Base-by-base conservation (phyloP, 768 basidiomycete genomes). In the Cystobasidiopsis lactophilus region DNA sequence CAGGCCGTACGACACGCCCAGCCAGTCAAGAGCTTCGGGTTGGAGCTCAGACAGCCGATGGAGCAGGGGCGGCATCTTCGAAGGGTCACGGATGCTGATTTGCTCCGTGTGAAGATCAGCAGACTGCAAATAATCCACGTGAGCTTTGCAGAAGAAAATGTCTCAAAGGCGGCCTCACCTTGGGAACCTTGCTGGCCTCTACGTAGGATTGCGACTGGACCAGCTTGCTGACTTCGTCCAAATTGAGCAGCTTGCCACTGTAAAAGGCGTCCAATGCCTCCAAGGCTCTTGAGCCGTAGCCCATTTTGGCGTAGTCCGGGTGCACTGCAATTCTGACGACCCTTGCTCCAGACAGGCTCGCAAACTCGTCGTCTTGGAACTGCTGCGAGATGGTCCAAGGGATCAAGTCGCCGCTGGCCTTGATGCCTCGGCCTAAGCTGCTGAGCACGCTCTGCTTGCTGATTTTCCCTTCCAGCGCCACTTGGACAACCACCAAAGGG, bases 261-360 rank as follows among this genome's bases (percentile, higher is more conserved):
- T 86, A 96, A 68, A 85, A 96, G 14, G 80, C 73, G 62, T 86
- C 85, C 47, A 98, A 71, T 0, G 79, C 77, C 57, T 89, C 74
- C 47, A 98, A 67, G 2, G 93, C 85, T 38, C 86, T 75, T 19
- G 82, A 77, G 4, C 93, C 93, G 63, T 96, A 96, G 11, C 93
- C 91, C 89, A 95, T 96, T 85, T 77, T 81, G 37, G 82, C 77
- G 63, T 91, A 91, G 65, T 96, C 89, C 0, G 93, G 93, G 68
- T 93, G 88, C 29, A 83, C 85, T 29, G 93, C 91, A 49, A 98
- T 79, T 53, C 93, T 72, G 16, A 98, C 89, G 23, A 98, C 70
- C 44, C 93, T 71, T 5, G 82, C 91, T 0, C 93, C 93, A 38
- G 84, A 86, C 58, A 98, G 69, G 67, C 75, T 72, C 5, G 85